These are phyloP conservation scores for Bacidia rubella DNA, from an alignment of 495 filamentous ascomycete genomes.

Conservation along the genomic window DNA sequence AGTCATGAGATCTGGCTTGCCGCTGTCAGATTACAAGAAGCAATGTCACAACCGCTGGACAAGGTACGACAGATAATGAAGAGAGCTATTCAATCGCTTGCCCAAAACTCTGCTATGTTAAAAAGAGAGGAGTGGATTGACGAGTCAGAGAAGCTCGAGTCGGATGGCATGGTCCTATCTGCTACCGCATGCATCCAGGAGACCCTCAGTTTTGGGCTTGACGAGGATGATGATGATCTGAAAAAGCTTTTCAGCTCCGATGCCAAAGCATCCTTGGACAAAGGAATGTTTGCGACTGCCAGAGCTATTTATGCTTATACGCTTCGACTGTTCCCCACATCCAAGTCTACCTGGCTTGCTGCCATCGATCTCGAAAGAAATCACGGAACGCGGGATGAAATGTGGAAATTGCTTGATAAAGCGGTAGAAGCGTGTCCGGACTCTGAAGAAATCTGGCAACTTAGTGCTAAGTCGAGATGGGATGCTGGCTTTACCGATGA, in stretches of 20 bases:
- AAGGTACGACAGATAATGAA: constrained; percentile 71
- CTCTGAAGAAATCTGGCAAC: constrained; percentile 86
- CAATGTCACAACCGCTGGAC: constrained; percentile 60
- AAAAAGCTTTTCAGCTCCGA: constrained; percentile 94
- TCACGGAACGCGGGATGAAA: constrained; percentile 70
- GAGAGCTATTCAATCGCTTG: constrained; percentile 78
- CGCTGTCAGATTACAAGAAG: constrained; percentile 80
- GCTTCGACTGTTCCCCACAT: constrained; percentile 72
- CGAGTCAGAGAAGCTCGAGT: constrained; percentile 89
- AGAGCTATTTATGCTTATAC: constrained; percentile 88
- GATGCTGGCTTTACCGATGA: constrained; percentile 72
- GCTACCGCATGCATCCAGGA: constrained; percentile 80
- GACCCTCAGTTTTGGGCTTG: constrained; percentile 83
- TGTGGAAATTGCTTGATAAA: constrained; percentile 79
- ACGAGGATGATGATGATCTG: constrained; percentile 93
- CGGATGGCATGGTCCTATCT: constrained; percentile 76
- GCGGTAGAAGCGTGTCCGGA: constrained; percentile 86
- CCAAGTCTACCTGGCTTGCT: constrained; percentile 71
- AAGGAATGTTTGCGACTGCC: constrained; percentile 76
- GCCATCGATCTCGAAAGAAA: constrained; percentile 84
- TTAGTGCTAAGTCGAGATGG: constrained; percentile 77
- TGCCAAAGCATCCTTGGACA: constrained; percentile 59
- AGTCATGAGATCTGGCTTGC: constrained; percentile 95
- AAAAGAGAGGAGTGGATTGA: constrained; percentile 94
- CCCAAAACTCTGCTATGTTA: constrained; percentile 84